Evolutionary conservation across 2,329 filamentous ascomycete species (phyloP).

Genomic region (Alternaria sp.): DNA sequence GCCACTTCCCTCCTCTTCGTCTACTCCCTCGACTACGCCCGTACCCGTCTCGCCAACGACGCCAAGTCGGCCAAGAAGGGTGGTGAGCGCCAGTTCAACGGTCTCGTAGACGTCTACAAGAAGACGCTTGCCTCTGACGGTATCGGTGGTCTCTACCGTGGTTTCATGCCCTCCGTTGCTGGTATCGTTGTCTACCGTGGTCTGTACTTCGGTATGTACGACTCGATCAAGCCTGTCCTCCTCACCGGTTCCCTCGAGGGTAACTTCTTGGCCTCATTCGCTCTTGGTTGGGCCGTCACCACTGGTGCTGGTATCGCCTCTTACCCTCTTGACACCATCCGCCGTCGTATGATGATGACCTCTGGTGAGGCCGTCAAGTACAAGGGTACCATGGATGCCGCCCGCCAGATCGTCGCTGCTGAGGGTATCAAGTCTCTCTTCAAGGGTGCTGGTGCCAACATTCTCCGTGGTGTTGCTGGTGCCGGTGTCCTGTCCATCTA

Average conservation of each 20-base stretch:
- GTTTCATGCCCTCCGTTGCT: slow-evolving; percentile 99
- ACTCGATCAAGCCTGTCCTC: slow-evolving; percentile 99
- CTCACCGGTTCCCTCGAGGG: slow-evolving; percentile 89
- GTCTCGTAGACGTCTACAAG: slow-evolving; percentile 98
- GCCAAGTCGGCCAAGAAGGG: slow-evolving; percentile 97
- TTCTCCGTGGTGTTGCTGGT: slow-evolving; percentile 99
- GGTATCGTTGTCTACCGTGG: slow-evolving; percentile 99
- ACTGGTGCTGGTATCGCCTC: slow-evolving; percentile 99
- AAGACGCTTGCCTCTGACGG: slow-evolving; percentile 99
- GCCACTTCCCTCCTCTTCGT: slow-evolving; percentile 99
- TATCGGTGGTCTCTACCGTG: slow-evolving; percentile 99
- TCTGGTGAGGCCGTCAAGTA: slow-evolving; percentile 98
- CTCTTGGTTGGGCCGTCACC: slow-evolving; percentile 98
- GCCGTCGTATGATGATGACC: slow-evolving; percentile 99
- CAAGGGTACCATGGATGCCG: slow-evolving; percentile 94
- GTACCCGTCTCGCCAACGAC: slow-evolving; percentile 99
- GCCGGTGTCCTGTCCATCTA: slow-evolving; percentile 99
- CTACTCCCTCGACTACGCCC: slow-evolving; percentile 99
- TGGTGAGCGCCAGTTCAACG: slow-evolving; percentile 99
- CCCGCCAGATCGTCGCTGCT: slow-evolving; percentile 90
- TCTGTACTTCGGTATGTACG: slow-evolving; percentile 99
- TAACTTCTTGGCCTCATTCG: slow-evolving; percentile 99
- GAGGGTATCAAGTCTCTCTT: slow-evolving; percentile 99
- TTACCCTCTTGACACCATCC: slow-evolving; percentile 99
- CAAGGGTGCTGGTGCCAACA: slow-evolving; percentile 99